These are phyloP conservation scores for Penicillium sp. DNA, from an alignment of 2,329 filamentous ascomycete species.

Conservation along the genomic window DNA sequence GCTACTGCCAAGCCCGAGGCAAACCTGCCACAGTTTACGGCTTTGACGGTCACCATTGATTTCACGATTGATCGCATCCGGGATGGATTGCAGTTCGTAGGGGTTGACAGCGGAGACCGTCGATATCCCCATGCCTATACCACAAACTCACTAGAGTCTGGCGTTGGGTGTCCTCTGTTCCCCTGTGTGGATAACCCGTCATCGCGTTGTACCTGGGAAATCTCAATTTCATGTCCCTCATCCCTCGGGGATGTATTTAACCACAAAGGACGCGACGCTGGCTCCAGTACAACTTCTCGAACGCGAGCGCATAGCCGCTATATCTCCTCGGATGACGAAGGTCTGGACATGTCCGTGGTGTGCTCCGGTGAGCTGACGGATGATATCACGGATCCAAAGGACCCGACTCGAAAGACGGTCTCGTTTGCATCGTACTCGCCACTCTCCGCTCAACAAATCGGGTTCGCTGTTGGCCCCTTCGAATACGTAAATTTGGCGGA, in stretches of 20 bases:
- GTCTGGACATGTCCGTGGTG: slow-evolving; percentile 81
- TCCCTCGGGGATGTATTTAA: slow-evolving; percentile 73
- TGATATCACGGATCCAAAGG: slow-evolving; percentile 70
- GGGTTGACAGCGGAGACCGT: slow-evolving; percentile 70
- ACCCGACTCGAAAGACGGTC: slow-evolving; percentile 80
- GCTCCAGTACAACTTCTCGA: slow-evolving; percentile 15
- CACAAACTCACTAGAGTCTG: slow-evolving; percentile 70
- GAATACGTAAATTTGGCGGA: slow-evolving; percentile 86
- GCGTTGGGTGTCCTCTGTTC: slow-evolving; percentile 79
- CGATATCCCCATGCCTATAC: slow-evolving; percentile 92
- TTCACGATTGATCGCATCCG: slow-evolving; percentile 71
- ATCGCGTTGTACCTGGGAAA: slow-evolving; percentile 77
- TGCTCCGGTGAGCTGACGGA: slow-evolving; percentile 87
- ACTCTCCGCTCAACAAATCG: slow-evolving; percentile 81
- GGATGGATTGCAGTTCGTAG: slow-evolving; percentile 89
- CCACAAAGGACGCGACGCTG: slow-evolving; percentile 27
- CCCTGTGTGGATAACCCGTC: slow-evolving; percentile 86
- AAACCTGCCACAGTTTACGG: slow-evolving; percentile 50
- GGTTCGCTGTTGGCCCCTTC: slow-evolving; percentile 91
- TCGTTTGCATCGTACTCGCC: slow-evolving; percentile 73
- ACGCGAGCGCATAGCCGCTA: slow-evolving; percentile 32
- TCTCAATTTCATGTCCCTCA: slow-evolving; percentile 78
- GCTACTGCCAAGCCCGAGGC: slow-evolving; percentile 37
- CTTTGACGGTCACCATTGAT: slow-evolving; percentile 65
- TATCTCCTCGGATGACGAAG: slow-evolving; percentile 71